Evolutionary conservation across 495 filamentous ascomycete species (phyloP).

Genomic region (Penicillium fimorum): DNA sequence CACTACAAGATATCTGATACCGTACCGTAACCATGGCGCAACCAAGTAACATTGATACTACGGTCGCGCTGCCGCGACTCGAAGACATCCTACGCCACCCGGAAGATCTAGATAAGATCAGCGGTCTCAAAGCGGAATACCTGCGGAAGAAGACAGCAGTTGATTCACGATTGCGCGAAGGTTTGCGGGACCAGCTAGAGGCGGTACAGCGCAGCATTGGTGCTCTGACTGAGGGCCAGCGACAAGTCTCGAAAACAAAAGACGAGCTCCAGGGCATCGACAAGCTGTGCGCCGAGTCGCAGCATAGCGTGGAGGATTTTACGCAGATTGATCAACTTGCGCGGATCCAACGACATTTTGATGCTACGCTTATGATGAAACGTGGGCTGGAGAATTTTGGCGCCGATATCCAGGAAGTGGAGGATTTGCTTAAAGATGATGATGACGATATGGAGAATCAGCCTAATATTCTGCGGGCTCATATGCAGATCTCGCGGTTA

Average conservation of each 20-base stretch:
- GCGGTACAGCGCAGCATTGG: constrained; percentile 89
- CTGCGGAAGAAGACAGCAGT: constrained; percentile 88
- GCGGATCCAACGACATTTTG: constrained; percentile 91
- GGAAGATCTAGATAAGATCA: constrained; percentile 93
- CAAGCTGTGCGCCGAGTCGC: constrained; percentile 91
- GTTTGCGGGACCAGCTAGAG: constrained; percentile 85
- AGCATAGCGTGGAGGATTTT: constrained; percentile 95
- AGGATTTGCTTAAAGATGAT: constrained; percentile 73
- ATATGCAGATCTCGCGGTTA: constrained; percentile 88
- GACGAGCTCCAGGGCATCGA: constrained; percentile 99
- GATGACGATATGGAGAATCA: constrained; percentile 84
- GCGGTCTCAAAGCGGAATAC: constrained; percentile 86
- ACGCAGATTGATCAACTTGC: constrained; percentile 93
- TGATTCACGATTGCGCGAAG: constrained; percentile 82
- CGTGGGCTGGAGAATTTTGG: constrained; percentile 82
- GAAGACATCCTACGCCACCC: constrained; percentile 61
- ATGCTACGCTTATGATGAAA: constrained; percentile 88
- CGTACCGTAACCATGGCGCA: constrained; percentile 37
- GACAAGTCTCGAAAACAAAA: constrained; percentile 82
- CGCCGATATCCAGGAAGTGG: constrained; percentile 67
- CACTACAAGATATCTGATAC: not conserved
- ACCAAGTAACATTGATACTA: constrained; percentile 36
- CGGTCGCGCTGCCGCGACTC: constrained; percentile 46
- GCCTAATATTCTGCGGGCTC: constrained; percentile 82
- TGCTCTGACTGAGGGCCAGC: constrained; percentile 80